Conservation (phyloP, 805 yeast species). For the Yamadazyma laniorum region DNA sequence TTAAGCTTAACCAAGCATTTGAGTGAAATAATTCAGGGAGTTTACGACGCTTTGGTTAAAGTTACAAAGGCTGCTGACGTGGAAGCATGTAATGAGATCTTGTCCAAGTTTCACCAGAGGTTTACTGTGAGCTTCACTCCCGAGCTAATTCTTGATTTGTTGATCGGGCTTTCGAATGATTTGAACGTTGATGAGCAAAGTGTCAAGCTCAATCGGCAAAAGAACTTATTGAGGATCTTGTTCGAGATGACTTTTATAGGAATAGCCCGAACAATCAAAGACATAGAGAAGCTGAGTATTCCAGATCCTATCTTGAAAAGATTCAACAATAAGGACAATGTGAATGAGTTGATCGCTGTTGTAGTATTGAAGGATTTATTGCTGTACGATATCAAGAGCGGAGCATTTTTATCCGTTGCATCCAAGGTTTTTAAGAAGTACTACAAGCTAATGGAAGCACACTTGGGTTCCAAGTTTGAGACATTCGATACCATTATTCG, state of each 20-base stretch:
- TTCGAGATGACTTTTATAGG: slow-evolving; percentile 61
- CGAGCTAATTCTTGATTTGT: slow-evolving; percentile 39
- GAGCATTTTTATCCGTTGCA: slow-evolving; percentile 38
- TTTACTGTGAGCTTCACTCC: slow-evolving; percentile 57
- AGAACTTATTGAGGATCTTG: slow-evolving; percentile 48
- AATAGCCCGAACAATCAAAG: slow-evolving; percentile 47
- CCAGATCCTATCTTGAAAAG: slow-evolving; percentile 35
- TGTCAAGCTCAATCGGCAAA: slow-evolving; percentile 38
- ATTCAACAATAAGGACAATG: slow-evolving; percentile 19
- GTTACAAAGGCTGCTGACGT: slow-evolving; percentile 57
- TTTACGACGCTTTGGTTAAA: slow-evolving; percentile 59
- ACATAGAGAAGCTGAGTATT: slow-evolving; percentile 42
- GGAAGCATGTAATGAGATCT: slow-evolving; percentile 60
- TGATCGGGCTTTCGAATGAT: slow-evolving; percentile 25
- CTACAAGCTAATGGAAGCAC: slow-evolving; percentile 27
- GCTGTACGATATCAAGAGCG: slow-evolving; percentile 25
- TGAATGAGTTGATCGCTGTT: slow-evolving; percentile 21
- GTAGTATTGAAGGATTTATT: slow-evolving; percentile 30
- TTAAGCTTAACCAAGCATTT: slow-evolving; percentile 72
- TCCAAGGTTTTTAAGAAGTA: slow-evolving; percentile 51
- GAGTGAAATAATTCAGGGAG: slow-evolving; percentile 62
- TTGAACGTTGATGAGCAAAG: slow-evolving; percentile 45
- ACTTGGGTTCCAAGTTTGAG: slow-evolving; percentile 32
- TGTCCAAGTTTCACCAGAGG: slow-evolving; percentile 75
- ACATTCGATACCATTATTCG: slow-evolving; percentile 33